Conservation (phyloP, 2,329 filamentous ascomycete genomes). For the Monilinia fructigena region DNA sequence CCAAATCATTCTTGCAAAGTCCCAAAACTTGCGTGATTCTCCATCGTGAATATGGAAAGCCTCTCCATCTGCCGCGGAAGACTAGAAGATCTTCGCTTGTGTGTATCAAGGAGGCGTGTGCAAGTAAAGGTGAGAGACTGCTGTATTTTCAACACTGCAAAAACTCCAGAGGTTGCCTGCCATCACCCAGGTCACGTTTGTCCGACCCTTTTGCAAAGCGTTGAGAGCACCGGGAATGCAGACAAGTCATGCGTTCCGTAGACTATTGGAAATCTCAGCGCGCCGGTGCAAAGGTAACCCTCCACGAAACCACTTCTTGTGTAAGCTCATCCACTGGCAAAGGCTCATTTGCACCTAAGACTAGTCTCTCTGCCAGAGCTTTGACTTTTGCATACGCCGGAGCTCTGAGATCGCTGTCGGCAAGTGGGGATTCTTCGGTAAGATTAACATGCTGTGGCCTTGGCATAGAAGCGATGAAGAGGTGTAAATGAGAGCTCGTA, state of each 20-base stretch:
- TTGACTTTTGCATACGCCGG: conserved; percentile 6
- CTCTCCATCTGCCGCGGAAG: conserved; percentile 2
- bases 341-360: neutral
- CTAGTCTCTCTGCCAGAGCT: conserved; percentile 17
- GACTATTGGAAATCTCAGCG: conserved; percentile 10
- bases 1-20: conserved; percentile 16
- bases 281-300: conserved; percentile 1
- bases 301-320: neutral
- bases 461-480: conserved; percentile 16
- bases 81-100: neutral
- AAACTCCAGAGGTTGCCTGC: conserved; percentile 14
- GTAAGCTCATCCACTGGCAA: neutral
- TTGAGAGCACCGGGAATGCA: conserved; percentile 12
- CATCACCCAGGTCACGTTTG: conserved; percentile 6
- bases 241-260: conserved; percentile 16
- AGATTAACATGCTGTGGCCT: conserved; percentile 2
- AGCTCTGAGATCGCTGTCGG: conserved; percentile 4
- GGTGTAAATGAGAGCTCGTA: conserved; percentile 11
- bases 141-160: conserved; percentile 13
- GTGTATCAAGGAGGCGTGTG: neutral
- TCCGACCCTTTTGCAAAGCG: conserved; percentile 8
- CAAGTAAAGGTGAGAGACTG: conserved; percentile 5
- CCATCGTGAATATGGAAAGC: conserved; percentile 15
- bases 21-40: conserved; percentile 10
- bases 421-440: conserved; percentile 15